Base-by-base conservation (phyloP, 106 monocot genomes). In the Dioscorea alata region DNA sequence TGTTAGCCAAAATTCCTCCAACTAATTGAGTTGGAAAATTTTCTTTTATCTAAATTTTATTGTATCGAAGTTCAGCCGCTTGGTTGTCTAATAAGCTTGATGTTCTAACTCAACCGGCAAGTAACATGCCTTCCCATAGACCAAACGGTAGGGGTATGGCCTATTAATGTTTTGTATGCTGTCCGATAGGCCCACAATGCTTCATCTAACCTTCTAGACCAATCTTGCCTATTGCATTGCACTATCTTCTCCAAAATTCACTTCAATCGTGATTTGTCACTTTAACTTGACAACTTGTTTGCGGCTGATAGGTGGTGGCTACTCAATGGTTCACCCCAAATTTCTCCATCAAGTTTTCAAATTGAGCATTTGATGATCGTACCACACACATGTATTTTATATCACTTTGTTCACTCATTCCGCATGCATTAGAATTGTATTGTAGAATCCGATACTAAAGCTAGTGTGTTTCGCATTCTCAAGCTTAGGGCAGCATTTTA, bases 121-220 rank as follows among this genome's bases (percentile, higher is more conserved):
- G 32, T 56, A 56, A 25, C 69, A 69, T 15, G 69, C 13, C 23
- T 69, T 69, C 4, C 68, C 69, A 56, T 56, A 69, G 0, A 69
- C 69, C 2, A 69, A 14, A 1, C 53, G 10, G 57, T 57, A 69
- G 8, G 25, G 69, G 0, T 24, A 69, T 56, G 57, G 4, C 54
- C 69, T 9, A 69, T 23, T 9, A 14, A 31, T 56, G 69, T 69
- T 57, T 56, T 69, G 10, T 6, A 54, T 18, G 69, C 56, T 16
- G 53, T 52, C 12, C 68, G n/a, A 15, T 69, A 69, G 13, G 68
- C 68, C 68, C 56, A 69, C 3, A 69, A 17, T 52, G 52, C 69
- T 57, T 69, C 69, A 69, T 34, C 19, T 13, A 69, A 32, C 33
- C 21, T 23, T 0, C 2, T 0, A 0, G 56, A 13, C 69, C 54